A percentile compares a stretch with the other conserved stretches of the same genome.
phyloP scores from a whole-genome alignment of 164 flowering plant genomes.

The Chloranthus sessilifolius region DNA sequence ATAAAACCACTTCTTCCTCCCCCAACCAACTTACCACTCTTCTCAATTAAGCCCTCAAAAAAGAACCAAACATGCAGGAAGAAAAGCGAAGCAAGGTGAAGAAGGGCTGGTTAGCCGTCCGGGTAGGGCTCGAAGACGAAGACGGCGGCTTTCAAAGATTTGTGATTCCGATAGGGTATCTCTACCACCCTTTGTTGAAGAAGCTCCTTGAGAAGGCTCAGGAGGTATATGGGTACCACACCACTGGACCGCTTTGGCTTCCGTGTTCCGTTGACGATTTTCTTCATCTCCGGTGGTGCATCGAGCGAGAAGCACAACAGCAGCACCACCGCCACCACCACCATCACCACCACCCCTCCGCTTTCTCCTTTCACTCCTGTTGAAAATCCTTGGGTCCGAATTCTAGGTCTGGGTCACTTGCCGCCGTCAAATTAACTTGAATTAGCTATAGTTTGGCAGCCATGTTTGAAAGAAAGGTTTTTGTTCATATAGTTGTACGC shows the following conservation, averaged over 20 bases:
- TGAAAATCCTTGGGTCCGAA: no score
- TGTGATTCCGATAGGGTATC: conserved; percentile 48
- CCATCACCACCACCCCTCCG: not conserved
- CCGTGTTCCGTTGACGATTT: conserved; percentile 64
- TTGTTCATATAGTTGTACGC: no score
- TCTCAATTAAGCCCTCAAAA: not conserved
- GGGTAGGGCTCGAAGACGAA: conserved; percentile 33
- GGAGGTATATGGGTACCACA: conserved; percentile 50
- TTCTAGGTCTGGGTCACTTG: no score
- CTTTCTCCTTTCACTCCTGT: not conserved
- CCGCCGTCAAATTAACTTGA: no score
- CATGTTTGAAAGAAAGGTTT: no score
- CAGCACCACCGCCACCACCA: no score
- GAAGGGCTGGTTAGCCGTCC: conserved; percentile 41
- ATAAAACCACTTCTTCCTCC: not conserved
- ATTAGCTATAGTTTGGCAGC: no score
- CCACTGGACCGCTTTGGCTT: conserved; percentile 42
- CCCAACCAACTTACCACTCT: not conserved
- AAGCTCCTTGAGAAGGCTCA: conserved; percentile 43
- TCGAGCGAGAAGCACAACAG: conserved; percentile 49
- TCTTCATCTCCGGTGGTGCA: conserved; percentile 43
- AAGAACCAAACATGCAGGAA: conserved; percentile 3
- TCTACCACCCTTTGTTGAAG: conserved; percentile 50
- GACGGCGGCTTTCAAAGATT: conserved; percentile 29
- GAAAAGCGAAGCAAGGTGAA: conserved; percentile 35